These are phyloP conservation scores for Larix kaempferi DNA, from an alignment of 75 land plant genomes.

Conservation along the genomic window DNA sequence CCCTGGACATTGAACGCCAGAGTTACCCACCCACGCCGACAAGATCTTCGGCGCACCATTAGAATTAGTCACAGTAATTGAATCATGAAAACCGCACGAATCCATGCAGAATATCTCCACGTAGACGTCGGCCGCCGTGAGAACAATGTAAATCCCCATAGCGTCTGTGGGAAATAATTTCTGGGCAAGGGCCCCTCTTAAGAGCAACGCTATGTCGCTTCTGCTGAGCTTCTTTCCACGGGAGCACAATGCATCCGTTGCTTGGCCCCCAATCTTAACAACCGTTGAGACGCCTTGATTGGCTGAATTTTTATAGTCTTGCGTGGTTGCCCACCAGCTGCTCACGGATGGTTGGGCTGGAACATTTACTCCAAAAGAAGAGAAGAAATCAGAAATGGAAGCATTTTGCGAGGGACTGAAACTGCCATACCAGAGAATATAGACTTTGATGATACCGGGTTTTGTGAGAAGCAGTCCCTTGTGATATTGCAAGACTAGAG, in stretches of 20 bases:
- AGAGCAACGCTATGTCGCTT: constrained; percentile 3
- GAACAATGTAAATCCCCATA: constrained; percentile 39
- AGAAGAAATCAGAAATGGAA: constrained; percentile 59
- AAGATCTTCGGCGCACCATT: constrained; percentile 8
- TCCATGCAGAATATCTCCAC: constrained; percentile 78
- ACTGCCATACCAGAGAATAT: constrained; percentile 75
- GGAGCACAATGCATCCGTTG: constrained; percentile 31
- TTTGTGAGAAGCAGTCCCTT: constrained; percentile 52
- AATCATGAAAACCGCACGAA: constrained; percentile 56
- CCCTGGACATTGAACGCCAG: constrained; percentile 37
- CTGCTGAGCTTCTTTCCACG: constrained; percentile 52
- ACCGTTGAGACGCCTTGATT: not conserved
- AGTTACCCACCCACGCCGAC: constrained; percentile 34
- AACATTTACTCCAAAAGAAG: constrained; percentile 35
- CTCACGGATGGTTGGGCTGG: constrained; percentile 16
- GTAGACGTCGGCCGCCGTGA: constrained; percentile 63
- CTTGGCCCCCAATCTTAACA: constrained; percentile 30
- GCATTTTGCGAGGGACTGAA: constrained; percentile 64
- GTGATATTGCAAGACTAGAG: constrained; percentile 55
- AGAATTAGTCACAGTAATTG: not conserved
- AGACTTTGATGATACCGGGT: constrained; percentile 40
- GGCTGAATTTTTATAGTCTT: constrained; percentile 11
- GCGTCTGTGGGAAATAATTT: constrained; percentile 15
- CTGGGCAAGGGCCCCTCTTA: constrained; percentile 4
- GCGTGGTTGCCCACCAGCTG: constrained; percentile 33